Percentiles rank a stretch among this genome's conserved stretches.
Evolutionary conservation across 1,139 yeast genomes (phyloP).

Genomic region (Kurtzmaniella natalensis): DNA sequence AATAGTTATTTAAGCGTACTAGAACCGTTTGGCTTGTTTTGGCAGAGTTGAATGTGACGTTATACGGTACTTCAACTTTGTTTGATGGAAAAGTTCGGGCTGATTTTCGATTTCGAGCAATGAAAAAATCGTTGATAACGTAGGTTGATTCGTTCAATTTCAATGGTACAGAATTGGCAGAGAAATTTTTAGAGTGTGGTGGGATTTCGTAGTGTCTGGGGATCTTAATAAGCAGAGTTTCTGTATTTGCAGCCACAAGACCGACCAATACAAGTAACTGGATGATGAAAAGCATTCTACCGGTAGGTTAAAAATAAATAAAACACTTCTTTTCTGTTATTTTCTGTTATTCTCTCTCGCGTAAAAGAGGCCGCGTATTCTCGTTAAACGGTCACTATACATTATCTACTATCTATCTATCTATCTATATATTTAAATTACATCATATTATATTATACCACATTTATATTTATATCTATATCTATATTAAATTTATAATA

Average conservation of each 20-base stretch:
- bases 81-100: not conserved
- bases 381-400: no score
- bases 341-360: no score
- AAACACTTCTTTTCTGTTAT: no score
- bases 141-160: not conserved
- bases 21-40: slow-evolving; percentile 17
- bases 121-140: slow-evolving; percentile 14
- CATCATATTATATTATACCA: no score
- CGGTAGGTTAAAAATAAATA: no score
- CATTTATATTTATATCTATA: no score
- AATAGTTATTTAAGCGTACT: slow-evolving; percentile 33
- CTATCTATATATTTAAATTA: no score
- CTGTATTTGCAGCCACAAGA: slow-evolving; percentile 32
- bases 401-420: no score
- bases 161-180: not conserved
- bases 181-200: slow-evolving; percentile 11
- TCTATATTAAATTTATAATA: no score
- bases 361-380: no score
- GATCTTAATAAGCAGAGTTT: slow-evolving; percentile 26
- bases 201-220: slow-evolving; percentile 38
- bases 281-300: no score
- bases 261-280: not conserved
- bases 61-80: slow-evolving; percentile 1
- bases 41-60: slow-evolving; percentile 6
- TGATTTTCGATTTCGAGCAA: slow-evolving; percentile 8